Base-by-base conservation (phyloP, 2,329 filamentous ascomycete genomes). In the Lasiodiplodia theobromae region DNA sequence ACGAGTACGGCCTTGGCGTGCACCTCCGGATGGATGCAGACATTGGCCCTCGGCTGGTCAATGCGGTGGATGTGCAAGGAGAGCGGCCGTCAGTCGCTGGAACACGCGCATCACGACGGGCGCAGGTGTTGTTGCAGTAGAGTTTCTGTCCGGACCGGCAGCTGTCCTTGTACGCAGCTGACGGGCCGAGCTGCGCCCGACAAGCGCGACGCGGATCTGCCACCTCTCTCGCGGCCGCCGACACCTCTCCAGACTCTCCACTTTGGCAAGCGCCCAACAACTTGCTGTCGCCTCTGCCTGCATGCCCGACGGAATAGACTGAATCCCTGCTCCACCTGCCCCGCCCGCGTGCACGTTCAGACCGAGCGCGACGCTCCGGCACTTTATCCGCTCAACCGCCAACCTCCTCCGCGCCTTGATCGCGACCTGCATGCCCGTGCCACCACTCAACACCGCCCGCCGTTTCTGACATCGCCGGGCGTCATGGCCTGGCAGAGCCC, bases 401-500 rank as follows among this genome's bases (percentile, higher is more conserved):
- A 72, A 72, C 70, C 72, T 70, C 70, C 73, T 69, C 72, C 54
- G 65, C 66, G 72, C 71, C 70, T 71, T 72, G 58, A 72, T 69
- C 72, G 67, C 69, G 71, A 67, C 69, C 66, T 72, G 74, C 73
- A 76, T 76, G 74, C 73, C 70, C 67, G 70, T 54, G 52, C 56
- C 68, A 58, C 58, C 71, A 25, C 52, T 51, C 40, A 60, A 49
- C 66, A 54, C 68, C 25, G 69, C 69, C 63, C 67, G 49, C 69
- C 66, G 60, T 37, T 73, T 54, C 70, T 66, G 58, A 68, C 69
- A 70, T 63, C 60, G 70, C 68, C 72, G 71, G 67, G 75, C 63
- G 69, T 68, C 75, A 91, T 92, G 89, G 88, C 89, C 82, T 92
- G 88, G 88, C 89, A 91, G 84, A 89, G 87, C 79, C 85, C 87